Percentiles rank a stretch among this genome's conserved stretches.
These are phyloP conservation scores for Datura wrightii DNA, from an alignment of 257 asterid genomes.

Conservation along the genomic window DNA sequence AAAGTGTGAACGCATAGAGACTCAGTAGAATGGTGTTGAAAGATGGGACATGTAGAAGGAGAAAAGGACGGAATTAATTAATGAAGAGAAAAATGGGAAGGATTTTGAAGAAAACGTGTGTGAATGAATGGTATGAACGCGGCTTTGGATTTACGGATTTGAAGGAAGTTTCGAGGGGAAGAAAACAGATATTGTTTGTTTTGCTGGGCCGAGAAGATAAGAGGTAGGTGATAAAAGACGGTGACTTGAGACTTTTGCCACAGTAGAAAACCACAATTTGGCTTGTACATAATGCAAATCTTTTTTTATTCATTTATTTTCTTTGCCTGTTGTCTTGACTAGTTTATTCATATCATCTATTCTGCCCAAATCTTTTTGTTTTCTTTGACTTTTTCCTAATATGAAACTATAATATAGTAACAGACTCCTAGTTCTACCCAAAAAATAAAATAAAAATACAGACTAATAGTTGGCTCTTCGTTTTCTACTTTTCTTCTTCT, in stretches of 20 bases:
- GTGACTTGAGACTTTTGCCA: slow-evolving; percentile 34
- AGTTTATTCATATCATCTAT: no score
- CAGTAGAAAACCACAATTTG: slow-evolving; percentile 33
- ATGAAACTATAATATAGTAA: no score
- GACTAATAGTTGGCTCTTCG: no score
- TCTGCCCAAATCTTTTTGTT: no score
- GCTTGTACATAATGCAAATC: not conserved
- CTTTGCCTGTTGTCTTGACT: no score
- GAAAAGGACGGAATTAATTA: slow-evolving; percentile 23
- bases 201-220: not conserved
- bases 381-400: no score
- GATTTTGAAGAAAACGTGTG: slow-evolving; percentile 43
- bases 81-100: not conserved
- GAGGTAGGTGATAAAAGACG: slow-evolving; percentile 37
- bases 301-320: no score
- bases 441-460: no score
- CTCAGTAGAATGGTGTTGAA: slow-evolving; percentile 39
- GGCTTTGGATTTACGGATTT: slow-evolving; percentile 37
- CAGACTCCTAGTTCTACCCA: no score
- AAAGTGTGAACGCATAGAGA: slow-evolving; percentile 56
- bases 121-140: slow-evolving; percentile 57
- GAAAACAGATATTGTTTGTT: not conserved
- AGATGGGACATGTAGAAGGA: slow-evolving; percentile 26
- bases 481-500: no score
- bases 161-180: slow-evolving; percentile 48